Conservation (phyloP, 257 asterid genomes). For the Nicotiana otophora region DNA sequence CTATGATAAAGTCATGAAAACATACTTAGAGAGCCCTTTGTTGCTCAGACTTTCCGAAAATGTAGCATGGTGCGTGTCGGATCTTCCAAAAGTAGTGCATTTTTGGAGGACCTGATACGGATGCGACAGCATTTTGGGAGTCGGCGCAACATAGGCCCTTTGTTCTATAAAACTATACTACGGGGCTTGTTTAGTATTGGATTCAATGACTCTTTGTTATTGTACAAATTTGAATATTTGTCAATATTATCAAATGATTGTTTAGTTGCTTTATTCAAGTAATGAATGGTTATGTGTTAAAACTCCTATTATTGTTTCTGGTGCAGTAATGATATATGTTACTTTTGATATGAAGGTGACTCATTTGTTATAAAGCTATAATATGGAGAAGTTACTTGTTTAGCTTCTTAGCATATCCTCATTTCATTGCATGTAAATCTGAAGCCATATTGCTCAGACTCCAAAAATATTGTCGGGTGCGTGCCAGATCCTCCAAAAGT, state of each 20-base stretch:
- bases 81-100: too few species aligned
- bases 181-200: not conserved
- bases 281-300: not conserved
- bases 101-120: too few species aligned
- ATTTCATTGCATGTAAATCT: not conserved
- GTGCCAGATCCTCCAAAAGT: not conserved
- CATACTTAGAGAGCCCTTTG: not conserved
- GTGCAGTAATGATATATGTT: not conserved
- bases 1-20: not conserved
- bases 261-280: not conserved
- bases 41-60: too few species aligned
- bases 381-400: not conserved
- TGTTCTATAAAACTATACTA: not conserved
- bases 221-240: not conserved
- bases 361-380: not conserved
- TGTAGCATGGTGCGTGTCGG: too few species aligned
- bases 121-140: not conserved
- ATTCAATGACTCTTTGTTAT: not conserved
- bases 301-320: not conserved
- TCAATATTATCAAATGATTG: not conserved
- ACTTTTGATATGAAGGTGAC: not conserved
- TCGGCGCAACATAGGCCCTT: not conserved
- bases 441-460: not conserved
- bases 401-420: not conserved
- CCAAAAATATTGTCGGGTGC: not conserved